These are phyloP conservation scores for Leccinum fallax DNA, from an alignment of 1,284 basidiomycete genomes.

Conservation along the genomic window DNA sequence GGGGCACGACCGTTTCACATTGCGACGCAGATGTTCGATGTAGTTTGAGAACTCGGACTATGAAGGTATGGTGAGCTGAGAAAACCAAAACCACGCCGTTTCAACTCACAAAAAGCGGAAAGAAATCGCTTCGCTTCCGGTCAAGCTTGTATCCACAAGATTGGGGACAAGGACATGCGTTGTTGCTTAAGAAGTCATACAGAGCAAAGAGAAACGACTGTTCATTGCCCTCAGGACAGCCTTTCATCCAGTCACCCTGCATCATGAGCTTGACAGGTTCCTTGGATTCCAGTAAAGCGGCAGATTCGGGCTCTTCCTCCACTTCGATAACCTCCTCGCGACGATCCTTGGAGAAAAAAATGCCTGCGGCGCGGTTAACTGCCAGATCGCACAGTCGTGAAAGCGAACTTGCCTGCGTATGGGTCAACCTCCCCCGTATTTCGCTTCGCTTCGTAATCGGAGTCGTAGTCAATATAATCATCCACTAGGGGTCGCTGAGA, in stretches of 20 bases:
- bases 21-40: slow-evolving; percentile 59
- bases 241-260: slow-evolving; percentile 95
- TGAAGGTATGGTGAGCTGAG: slow-evolving; percentile 7
- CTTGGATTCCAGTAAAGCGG: slow-evolving; percentile 45
- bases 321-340: slow-evolving; percentile 85
- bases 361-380: slow-evolving; percentile 48
- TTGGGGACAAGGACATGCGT: slow-evolving; percentile 68
- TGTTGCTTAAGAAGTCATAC: slow-evolving; percentile 71
- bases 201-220: slow-evolving; percentile 86
- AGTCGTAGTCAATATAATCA: slow-evolving; percentile 76
- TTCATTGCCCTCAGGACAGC: slow-evolving; percentile 90
- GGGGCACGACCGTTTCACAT: slow-evolving; percentile 63
- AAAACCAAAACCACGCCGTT: background rate
- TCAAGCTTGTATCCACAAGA: slow-evolving; percentile 63
- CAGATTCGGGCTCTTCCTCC: slow-evolving; percentile 71
- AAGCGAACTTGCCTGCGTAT: slow-evolving; percentile 64
- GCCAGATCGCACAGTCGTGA: slow-evolving; percentile 1
- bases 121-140: slow-evolving; percentile 77
- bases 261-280: slow-evolving; percentile 70
- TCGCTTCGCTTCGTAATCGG: slow-evolving; percentile 60
- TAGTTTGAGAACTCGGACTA: slow-evolving; percentile 76
- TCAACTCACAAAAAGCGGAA: slow-evolving; percentile 73
- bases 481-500: slow-evolving; percentile 39
- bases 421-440: slow-evolving; percentile 69
- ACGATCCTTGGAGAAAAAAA: slow-evolving; percentile 91